phyloP scores from a whole-genome alignment of 768 basidiomycete species.

The Lactarius hengduanensis region DNA sequence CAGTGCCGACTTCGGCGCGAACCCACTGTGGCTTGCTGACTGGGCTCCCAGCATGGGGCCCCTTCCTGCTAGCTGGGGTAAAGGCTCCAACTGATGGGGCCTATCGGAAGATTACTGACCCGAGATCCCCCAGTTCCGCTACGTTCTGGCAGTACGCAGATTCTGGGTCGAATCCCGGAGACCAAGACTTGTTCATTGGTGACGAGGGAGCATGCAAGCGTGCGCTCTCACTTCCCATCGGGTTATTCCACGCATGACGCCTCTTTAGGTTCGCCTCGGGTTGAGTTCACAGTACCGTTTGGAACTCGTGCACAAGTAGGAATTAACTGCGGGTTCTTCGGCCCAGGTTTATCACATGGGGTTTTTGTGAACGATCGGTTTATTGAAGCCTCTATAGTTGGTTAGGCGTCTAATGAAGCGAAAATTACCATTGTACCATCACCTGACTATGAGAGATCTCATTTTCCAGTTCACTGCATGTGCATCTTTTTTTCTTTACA shows the following conservation, averaged over 20 bases:
- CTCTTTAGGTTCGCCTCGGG: conserved; percentile 2
- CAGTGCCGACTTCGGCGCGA: conserved; percentile 48
- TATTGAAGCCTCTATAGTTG: neutral
- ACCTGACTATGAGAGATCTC: neutral
- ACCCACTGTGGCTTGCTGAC: conserved; percentile 61
- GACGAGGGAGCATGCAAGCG: conserved; percentile 44
- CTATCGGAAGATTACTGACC: neutral
- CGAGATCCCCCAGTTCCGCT: conserved; percentile 37
- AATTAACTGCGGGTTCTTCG: neutral
- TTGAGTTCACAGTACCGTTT: neutral
- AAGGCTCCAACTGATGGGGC: conserved; percentile 26
- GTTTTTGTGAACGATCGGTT: neutral
- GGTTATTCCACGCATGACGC: neutral
- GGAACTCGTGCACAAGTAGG: neutral
- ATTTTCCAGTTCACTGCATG: neutral
- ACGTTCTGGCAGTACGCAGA: conserved; percentile 67
- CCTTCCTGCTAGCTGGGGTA: conserved; percentile 60
- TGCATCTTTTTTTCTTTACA: neutral
- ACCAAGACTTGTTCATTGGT: conserved; percentile 58
- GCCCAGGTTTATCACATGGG: neutral
- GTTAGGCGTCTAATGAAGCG: neutral
- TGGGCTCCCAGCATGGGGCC: conserved; percentile 51
- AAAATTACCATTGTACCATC: neutral
- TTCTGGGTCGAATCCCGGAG: conserved; percentile 56
- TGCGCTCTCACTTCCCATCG: conserved; percentile 25